phyloP scores from a whole-genome alignment of 768 basidiomycete genomes.

The Suillus americanus region DNA sequence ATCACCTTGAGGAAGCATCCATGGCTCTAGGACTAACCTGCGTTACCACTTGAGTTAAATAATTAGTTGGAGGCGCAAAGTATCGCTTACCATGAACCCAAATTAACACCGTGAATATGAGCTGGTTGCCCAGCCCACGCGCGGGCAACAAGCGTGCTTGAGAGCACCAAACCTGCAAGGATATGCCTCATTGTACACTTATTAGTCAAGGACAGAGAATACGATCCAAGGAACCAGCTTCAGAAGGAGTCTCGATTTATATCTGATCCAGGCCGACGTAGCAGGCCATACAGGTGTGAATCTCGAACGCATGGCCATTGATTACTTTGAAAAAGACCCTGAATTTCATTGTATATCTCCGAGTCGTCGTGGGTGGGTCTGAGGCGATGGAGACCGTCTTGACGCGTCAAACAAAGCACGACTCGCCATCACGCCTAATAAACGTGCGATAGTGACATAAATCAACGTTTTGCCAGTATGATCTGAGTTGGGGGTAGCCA shows the following conservation, averaged over 20 bases:
- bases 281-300: neutral
- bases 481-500: neutral
- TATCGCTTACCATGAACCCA: slow-evolving; percentile 57
- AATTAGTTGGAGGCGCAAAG: neutral
- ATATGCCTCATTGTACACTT: slow-evolving; percentile 18
- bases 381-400: neutral
- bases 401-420: neutral
- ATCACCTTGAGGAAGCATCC: too few relatives aligned
- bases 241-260: neutral
- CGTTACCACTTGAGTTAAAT: slow-evolving; percentile 7
- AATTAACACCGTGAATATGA: slow-evolving; percentile 71
- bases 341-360: neutral
- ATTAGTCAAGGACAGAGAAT: neutral
- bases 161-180: slow-evolving; percentile 14
- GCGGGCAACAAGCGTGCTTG: slow-evolving; percentile 12
- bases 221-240: neutral
- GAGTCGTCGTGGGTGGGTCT: neutral
- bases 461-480: neutral
- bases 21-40: too few relatives aligned
- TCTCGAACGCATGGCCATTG: neutral
- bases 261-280: neutral
- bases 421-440: neutral
- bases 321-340: neutral
- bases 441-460: neutral
- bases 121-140: slow-evolving; percentile 11